Evolutionary conservation across 306 rosid species (phyloP), one percentile per base, ranked within the genome.

Genomic region (Cyamopsis tetragonoloba): DNA sequence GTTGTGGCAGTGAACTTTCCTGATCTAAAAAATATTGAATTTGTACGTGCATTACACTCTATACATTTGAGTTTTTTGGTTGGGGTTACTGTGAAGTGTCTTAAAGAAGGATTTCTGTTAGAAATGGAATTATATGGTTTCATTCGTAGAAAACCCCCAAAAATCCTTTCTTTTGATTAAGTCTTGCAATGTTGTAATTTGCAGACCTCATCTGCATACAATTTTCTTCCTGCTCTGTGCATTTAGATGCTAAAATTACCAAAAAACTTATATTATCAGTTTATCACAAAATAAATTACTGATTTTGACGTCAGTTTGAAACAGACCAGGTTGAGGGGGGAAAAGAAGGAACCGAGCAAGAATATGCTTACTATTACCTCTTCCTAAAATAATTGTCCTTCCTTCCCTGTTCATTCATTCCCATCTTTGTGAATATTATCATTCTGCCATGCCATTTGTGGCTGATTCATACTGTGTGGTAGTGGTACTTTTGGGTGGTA

Each of bases 1-100:
- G 90, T 93, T 74, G 91, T 83, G 12, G 96, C 93, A n/a, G 87
- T 83, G 70, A 89, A 86, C 91, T 86, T 89, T 48, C 87, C 91
- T 42, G 89, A 86, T 70, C 88, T 89, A 46, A 78, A 79, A 73
- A 86, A 93, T 79, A 80, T 93, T 38, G 96, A 93, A 80, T 93
- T 89, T 80, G 98, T 93, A 93, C 57, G 98, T 26, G 30, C 79
- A 58, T 66, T 51, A 39, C 54, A 18, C 67, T 14, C 75, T 62
- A 48, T 32, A 37, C 50, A 37, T 18, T 54, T 60, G 47, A 19
- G 71, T 68, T 35, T 58, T 60, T 41, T 55, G 71, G 27, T 66
- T 43, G 23, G 51, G 15, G 49, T 39, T 77, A 47, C 14, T 47
- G 31, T 68, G 34, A 54, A 31, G 14, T 43, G 8, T 59, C 46